Evolutionary conservation across 2,329 filamentous ascomycete genomes (phyloP).

Genomic region (Cyphellophora europaea): DNA sequence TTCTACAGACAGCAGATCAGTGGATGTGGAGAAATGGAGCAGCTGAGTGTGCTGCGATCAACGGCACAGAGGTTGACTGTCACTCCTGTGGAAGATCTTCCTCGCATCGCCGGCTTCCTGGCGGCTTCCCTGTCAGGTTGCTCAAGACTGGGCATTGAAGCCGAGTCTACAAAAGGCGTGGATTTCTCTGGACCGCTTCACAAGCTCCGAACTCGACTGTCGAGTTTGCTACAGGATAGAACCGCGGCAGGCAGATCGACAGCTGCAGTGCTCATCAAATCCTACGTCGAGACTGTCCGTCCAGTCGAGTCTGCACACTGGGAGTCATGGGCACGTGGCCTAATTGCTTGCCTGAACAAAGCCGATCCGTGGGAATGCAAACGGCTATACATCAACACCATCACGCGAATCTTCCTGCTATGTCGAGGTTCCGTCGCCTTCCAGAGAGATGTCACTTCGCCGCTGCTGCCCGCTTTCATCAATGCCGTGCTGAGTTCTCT

Average conservation of each 20-base stretch:
- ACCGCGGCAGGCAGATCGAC: slow-evolving; percentile 66
- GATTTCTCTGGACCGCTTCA: slow-evolving; percentile 65
- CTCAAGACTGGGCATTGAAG: slow-evolving; percentile 40
- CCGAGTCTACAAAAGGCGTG: slow-evolving; percentile 48
- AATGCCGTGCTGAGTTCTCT: slow-evolving; percentile 61
- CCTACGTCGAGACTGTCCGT: slow-evolving; percentile 51
- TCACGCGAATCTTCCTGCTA: slow-evolving; percentile 75
- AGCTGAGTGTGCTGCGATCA: slow-evolving; percentile 24
- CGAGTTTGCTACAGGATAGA: slow-evolving; percentile 68
- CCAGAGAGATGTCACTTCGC: slow-evolving; percentile 78
- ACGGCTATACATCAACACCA: slow-evolving; percentile 63
- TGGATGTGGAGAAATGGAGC: slow-evolving; percentile 3
- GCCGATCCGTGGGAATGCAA: slow-evolving; percentile 67
- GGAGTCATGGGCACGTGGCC: slow-evolving; percentile 66
- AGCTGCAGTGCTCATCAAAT: slow-evolving; percentile 70
- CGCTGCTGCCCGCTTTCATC: slow-evolving; percentile 65
- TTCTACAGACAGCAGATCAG: too few species aligned
- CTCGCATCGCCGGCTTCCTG: slow-evolving; percentile 62
- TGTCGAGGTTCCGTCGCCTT: slow-evolving; percentile 76
- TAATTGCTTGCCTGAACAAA: slow-evolving; percentile 70
- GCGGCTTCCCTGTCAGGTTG: slow-evolving; percentile 46
- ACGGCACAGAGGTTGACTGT: slow-evolving; percentile 51
- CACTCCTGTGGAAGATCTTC: slow-evolving; percentile 63
- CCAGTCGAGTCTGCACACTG: slow-evolving; percentile 46
- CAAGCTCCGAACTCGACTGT: slow-evolving; percentile 70